Evolutionary conservation across 2,329 filamentous ascomycete species (phyloP).

Genomic region (Thelonectria discophora): DNA sequence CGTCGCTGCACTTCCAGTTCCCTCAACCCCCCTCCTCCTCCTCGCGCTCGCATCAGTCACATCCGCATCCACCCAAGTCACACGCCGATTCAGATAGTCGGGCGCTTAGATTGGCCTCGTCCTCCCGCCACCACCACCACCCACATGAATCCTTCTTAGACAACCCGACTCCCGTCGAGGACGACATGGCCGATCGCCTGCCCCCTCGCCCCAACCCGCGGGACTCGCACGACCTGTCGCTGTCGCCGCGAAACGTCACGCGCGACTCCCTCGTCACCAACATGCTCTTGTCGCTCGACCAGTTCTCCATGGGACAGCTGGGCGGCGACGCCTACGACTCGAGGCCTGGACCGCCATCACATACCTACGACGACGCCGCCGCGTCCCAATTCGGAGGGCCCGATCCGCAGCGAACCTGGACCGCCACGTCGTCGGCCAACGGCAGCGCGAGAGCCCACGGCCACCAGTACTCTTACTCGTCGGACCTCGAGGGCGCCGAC

Average conservation of each 20-base stretch:
- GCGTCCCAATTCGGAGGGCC: constrained; percentile 38
- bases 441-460: constrained; percentile 40
- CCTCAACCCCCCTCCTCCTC: not conserved
- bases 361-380: constrained; percentile 42
- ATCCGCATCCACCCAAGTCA: constrained; percentile 34
- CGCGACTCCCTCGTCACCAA: constrained; percentile 94
- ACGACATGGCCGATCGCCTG: constrained; percentile 41
- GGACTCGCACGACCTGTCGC: constrained; percentile 86
- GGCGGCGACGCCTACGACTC: constrained; percentile 35
- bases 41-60: not conserved
- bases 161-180: constrained; percentile 43
- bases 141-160: constrained; percentile 44
- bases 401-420: constrained; percentile 49
- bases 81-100: constrained; percentile 35
- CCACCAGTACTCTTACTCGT: constrained; percentile 65
- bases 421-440: constrained; percentile 39
- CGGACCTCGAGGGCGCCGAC: constrained; percentile 66
- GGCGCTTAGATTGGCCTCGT: constrained; percentile 39
- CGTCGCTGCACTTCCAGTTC: constrained; percentile 26
- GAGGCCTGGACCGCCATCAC: constrained; percentile 35
- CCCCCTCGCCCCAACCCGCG: constrained; percentile 47
- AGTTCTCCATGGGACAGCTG: constrained; percentile 69
- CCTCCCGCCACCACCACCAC: constrained; percentile 33
- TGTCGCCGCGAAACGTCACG: constrained; percentile 78
- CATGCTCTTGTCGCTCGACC: constrained; percentile 92